Percentiles rank a stretch among this genome's conserved stretches.
phyloP scores from a whole-genome alignment of 2,329 filamentous ascomycete genomes.

The Trichoderma hamatum region DNA sequence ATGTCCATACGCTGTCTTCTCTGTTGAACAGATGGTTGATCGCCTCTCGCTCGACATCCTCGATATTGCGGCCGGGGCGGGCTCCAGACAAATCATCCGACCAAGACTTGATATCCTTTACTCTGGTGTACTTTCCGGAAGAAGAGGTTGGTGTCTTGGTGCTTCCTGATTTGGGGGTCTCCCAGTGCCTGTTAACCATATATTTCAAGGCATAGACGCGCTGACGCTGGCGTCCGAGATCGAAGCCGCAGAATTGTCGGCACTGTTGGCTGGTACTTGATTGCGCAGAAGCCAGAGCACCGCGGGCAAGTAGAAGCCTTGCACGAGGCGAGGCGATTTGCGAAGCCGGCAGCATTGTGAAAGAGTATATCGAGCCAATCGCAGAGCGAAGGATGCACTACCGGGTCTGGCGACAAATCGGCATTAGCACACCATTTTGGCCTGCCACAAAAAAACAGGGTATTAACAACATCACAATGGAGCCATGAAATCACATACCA shows the following conservation, averaged over 20 bases:
- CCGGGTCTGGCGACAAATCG: constrained; percentile 18
- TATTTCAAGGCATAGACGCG: constrained; percentile 50
- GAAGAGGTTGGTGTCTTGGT: constrained; percentile 31
- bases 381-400: constrained; percentile 20
- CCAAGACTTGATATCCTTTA: constrained; percentile 42
- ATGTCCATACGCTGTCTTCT: constrained; percentile 38
- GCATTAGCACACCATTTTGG: neutral
- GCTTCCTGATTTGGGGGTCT: constrained; percentile 38
- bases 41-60: constrained; percentile 50
- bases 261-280: constrained; percentile 32
- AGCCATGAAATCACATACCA: neutral
- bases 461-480: constrained; percentile 1
- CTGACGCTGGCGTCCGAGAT: constrained; percentile 47
- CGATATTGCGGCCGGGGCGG: constrained; percentile 47
- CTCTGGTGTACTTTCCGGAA: constrained; percentile 41
- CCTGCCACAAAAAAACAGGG: neutral
- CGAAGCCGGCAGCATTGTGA: constrained; percentile 36
- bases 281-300: constrained; percentile 16
- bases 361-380: constrained; percentile 17
- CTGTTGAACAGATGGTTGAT: constrained; percentile 47
- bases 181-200: constrained; percentile 52
- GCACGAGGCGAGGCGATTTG: constrained; percentile 37
- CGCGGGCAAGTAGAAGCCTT: constrained; percentile 30
- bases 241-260: constrained; percentile 50
- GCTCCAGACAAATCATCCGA: constrained; percentile 43